phyloP scores from a whole-genome alignment of 2,329 filamentous ascomycete species.

The Gyromitra esculenta region DNA sequence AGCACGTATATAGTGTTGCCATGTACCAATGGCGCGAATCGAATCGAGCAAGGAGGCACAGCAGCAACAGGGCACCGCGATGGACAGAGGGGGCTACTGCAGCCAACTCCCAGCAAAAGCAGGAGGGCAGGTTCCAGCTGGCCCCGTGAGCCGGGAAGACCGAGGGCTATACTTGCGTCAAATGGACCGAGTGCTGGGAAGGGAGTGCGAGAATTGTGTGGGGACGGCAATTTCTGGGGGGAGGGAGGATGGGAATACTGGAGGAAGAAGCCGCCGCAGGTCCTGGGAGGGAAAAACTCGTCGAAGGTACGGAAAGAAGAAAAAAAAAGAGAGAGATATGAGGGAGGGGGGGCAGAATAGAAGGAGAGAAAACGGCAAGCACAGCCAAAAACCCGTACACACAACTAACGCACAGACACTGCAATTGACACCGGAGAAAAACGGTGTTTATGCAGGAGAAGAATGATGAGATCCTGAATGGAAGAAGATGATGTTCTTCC shows the following conservation, averaged over 20 bases:
- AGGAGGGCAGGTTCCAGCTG: slow-evolving; percentile 49
- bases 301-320: slow-evolving; percentile 6
- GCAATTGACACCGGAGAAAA: slow-evolving; percentile 54
- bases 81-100: slow-evolving; percentile 38
- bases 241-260: slow-evolving; percentile 1
- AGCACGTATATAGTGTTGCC: slow-evolving; percentile 46
- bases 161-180: slow-evolving; percentile 36
- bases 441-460: slow-evolving; percentile 44
- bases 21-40: slow-evolving; percentile 54
- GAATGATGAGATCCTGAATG: slow-evolving; percentile 30
- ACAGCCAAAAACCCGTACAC: slow-evolving; percentile 43
- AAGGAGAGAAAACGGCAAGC: slow-evolving; percentile 31
- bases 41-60: slow-evolving; percentile 50
- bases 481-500: slow-evolving; percentile 31
- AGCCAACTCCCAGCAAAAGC: slow-evolving; percentile 46
- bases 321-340: slow-evolving; percentile 28
- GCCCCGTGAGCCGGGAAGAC: slow-evolving; percentile 49
- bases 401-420: slow-evolving; percentile 41
- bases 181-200: slow-evolving; percentile 47
- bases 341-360: slow-evolving; percentile 38
- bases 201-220: slow-evolving; percentile 41
- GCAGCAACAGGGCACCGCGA: slow-evolving; percentile 33
- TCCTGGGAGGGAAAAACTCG: slow-evolving; percentile 22
- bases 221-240: slow-evolving; percentile 48
- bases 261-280: slow-evolving; percentile 32